Conservation (phyloP, 495 filamentous ascomycete genomes). For the Penicillium atrosanguineum region DNA sequence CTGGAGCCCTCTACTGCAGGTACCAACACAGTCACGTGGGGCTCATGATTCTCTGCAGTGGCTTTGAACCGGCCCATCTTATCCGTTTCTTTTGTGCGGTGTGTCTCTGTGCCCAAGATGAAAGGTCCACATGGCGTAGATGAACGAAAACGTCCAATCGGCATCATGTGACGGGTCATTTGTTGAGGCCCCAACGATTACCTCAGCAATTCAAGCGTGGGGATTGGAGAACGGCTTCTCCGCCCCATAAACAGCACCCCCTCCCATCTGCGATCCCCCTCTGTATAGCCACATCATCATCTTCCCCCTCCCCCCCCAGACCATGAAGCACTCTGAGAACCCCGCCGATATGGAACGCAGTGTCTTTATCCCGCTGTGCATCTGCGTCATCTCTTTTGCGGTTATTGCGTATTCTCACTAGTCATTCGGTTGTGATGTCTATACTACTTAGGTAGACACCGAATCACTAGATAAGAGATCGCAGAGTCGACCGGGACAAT, state of each 20-base stretch:
- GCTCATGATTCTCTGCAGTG: slow-evolving; percentile 1
- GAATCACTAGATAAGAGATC: slow-evolving; percentile 2
- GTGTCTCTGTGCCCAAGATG: neutral
- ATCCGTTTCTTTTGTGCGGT: neutral
- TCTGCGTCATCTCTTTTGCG: slow-evolving; percentile 45
- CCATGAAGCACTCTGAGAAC: slow-evolving; percentile 18
- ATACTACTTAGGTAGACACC: neutral
- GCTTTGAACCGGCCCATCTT: neutral
- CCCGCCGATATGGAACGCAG: slow-evolving; percentile 36
- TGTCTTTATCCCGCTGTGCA: slow-evolving; percentile 42
- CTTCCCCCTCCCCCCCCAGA: neutral
- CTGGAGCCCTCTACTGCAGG: slow-evolving; percentile 6
- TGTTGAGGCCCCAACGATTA: slow-evolving; percentile 20
- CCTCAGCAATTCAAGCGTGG: neutral
- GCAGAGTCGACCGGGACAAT: neutral
- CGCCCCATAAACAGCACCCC: slow-evolving; percentile 7
- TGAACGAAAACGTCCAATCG: neutral
- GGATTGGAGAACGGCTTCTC: neutral
- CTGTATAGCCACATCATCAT: neutral
- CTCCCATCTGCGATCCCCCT: slow-evolving; percentile 1
- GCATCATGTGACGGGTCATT: slow-evolving; percentile 4
- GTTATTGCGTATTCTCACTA: slow-evolving; percentile 42
- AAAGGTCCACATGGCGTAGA: slow-evolving; percentile 1
- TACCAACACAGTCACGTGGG: slow-evolving; percentile 1
- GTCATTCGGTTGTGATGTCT: slow-evolving; percentile 10